Percentiles rank a stretch among this genome's conserved stretches.
phyloP scores from a whole-genome alignment of 345 rosid species.

The Rhodomyrtus tomentosa region DNA sequence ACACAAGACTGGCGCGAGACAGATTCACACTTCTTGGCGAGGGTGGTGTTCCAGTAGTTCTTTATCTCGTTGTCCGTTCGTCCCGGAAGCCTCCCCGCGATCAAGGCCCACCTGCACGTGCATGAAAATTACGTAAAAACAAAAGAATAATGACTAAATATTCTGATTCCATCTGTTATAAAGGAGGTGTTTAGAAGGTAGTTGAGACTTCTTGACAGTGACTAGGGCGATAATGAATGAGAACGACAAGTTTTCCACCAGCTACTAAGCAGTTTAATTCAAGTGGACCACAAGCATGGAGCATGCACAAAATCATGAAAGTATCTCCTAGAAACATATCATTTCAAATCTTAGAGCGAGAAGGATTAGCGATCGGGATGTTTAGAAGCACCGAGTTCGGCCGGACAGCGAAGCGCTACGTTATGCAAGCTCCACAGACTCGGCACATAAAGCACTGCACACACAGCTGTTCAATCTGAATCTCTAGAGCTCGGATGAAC shows the following conservation, averaged over 20 bases:
- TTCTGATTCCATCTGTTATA: not conserved
- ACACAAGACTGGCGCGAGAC: not conserved
- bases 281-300: not conserved
- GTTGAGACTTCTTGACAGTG: not conserved
- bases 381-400: not conserved
- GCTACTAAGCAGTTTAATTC: not conserved
- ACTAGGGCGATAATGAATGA: not conserved
- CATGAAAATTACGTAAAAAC: not conserved
- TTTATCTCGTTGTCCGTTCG: slow-evolving; percentile 2
- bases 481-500: not conserved
- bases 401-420: not conserved
- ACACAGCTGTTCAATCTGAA: not conserved
- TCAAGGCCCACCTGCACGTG: not conserved
- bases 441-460: not conserved
- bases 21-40: not conserved
- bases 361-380: not conserved
- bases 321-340: not conserved
- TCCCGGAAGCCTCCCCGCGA: slow-evolving; percentile 1
- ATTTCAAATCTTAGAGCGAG: not conserved
- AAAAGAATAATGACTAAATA: not conserved
- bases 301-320: not conserved
- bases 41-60: not conserved
- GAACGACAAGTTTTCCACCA: not conserved
- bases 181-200: not conserved
- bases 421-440: not conserved